Evolutionary conservation across 228 moss, liverwort and hornwort genomes (phyloP).

Genomic region (Sphagnum magellanicum): DNA sequence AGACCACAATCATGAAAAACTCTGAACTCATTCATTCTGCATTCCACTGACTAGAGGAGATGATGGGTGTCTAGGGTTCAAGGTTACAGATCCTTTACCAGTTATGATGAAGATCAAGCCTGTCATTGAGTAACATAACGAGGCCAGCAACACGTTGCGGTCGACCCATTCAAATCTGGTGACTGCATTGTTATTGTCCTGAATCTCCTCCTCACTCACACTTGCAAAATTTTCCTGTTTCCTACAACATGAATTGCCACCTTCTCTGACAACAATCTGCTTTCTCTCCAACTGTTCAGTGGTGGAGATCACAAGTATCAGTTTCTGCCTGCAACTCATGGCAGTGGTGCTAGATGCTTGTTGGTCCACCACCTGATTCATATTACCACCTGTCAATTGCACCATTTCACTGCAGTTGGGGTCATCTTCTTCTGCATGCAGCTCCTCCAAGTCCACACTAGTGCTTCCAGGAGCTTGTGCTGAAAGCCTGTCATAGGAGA

Average conservation of each 20-base stretch:
- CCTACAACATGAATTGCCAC: neutral
- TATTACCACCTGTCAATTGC: neutral
- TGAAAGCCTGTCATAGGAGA: slow-evolving; percentile 38
- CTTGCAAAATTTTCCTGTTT: neutral
- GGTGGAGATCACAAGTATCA: slow-evolving; percentile 35
- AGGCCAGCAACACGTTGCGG: slow-evolving; percentile 56
- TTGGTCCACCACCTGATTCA: neutral
- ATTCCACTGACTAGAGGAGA: too few relatives aligned
- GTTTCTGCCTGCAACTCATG: slow-evolving; percentile 26
- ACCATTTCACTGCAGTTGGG: neutral
- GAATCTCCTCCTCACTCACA: neutral
- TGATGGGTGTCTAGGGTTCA: too few relatives aligned
- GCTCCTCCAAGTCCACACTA: slow-evolving; percentile 7
- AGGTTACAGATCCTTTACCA: slow-evolving; percentile 22
- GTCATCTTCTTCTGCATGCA: slow-evolving; percentile 9
- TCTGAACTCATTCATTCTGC: too few relatives aligned
- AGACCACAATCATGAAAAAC: too few relatives aligned
- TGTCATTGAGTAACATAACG: slow-evolving; percentile 77
- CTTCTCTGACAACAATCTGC: slow-evolving; percentile 12
- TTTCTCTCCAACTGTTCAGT: slow-evolving; percentile 24
- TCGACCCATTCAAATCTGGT: slow-evolving; percentile 17
- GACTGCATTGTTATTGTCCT: neutral
- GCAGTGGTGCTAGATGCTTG: neutral
- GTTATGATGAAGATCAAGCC: slow-evolving; percentile 85
- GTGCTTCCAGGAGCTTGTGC: slow-evolving; percentile 1